A percentile compares a stretch with the other conserved stretches of the same genome.
These are phyloP conservation scores for Corniculantispora saksenae DNA, from an alignment of 2,329 filamentous ascomycete genomes.

Conservation along the genomic window DNA sequence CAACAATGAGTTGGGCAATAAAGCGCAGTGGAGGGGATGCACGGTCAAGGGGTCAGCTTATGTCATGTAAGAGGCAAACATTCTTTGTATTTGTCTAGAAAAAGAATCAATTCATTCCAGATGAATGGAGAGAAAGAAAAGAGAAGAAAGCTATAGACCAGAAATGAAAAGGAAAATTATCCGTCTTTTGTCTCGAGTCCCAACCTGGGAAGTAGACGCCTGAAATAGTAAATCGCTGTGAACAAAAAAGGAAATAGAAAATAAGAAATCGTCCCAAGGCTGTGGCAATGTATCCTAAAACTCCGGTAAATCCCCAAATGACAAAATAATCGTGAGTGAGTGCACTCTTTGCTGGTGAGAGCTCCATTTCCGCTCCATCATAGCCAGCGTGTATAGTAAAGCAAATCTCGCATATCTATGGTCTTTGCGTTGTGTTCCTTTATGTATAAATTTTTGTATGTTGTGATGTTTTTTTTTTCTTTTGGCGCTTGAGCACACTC, in stretches of 20 bases:
- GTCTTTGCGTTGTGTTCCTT: not conserved
- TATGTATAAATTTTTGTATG: constrained; percentile 17
- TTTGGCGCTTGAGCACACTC: not conserved
- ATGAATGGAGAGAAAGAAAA: not conserved
- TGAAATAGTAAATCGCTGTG: not conserved
- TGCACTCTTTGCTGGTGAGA: not conserved
- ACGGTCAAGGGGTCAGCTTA: not conserved
- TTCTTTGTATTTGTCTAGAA: not conserved
- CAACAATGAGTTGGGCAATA: not conserved
- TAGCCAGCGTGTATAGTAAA: not conserved
- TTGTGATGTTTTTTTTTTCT: constrained; percentile 8
- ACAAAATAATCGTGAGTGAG: not conserved
- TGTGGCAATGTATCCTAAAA: constrained; percentile 12
- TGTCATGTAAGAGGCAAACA: constrained; percentile 3
- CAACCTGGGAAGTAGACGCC: not conserved
- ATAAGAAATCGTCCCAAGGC: not conserved
- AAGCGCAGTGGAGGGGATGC: not conserved
- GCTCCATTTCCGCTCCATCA: not conserved
- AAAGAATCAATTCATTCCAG: constrained; percentile 10
- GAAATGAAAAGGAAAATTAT: not conserved
- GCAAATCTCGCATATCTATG: not conserved
- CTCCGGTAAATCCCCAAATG: not conserved
- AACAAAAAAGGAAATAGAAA: not conserved
- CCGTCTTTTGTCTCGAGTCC: not conserved
- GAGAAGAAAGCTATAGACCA: not conserved